Percentiles rank a stretch among this genome's conserved stretches.
Conservation (phyloP, 2,329 filamentous ascomycete genomes). For the Phyllosticta capitalensis region DNA sequence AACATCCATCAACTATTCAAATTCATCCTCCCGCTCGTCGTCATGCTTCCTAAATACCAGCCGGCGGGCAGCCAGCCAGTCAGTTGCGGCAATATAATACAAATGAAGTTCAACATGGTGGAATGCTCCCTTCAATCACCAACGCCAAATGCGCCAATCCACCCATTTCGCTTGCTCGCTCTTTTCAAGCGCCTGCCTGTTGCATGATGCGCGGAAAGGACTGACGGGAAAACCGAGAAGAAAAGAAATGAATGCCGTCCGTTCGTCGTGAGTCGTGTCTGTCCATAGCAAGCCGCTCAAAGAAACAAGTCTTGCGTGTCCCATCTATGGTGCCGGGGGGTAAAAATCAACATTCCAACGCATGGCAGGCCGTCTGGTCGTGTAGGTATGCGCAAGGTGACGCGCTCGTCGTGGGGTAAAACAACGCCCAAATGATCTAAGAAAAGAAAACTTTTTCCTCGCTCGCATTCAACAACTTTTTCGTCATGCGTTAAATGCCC, state of each 20-base stretch:
- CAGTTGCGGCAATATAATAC: no score
- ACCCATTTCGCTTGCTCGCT: no score
- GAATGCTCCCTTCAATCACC: no score
- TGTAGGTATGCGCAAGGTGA: no score
- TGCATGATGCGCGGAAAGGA: neutral
- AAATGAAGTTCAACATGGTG: neutral
- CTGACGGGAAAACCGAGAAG: neutral
- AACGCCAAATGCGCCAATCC: no score
- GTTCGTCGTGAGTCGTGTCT: neutral
- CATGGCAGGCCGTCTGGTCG: neutral
- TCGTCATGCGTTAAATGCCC: slow-evolving; percentile 5
- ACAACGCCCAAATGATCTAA: neutral
- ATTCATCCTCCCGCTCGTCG: no score
- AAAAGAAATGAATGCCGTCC: neutral
- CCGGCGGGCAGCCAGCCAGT: no score
- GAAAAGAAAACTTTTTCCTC: neutral
- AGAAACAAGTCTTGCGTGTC: neutral
- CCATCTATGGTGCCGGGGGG: neutral
- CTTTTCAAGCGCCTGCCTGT: no score
- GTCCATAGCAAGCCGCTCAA: no score
- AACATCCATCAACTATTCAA: no score
- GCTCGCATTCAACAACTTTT: neutral
- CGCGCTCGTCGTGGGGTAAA: neutral
- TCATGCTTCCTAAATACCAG: no score
- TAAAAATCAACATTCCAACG: neutral